Base-by-base conservation (phyloP, 2,329 filamentous ascomycete genomes). In the Venturia aucupariae region DNA sequence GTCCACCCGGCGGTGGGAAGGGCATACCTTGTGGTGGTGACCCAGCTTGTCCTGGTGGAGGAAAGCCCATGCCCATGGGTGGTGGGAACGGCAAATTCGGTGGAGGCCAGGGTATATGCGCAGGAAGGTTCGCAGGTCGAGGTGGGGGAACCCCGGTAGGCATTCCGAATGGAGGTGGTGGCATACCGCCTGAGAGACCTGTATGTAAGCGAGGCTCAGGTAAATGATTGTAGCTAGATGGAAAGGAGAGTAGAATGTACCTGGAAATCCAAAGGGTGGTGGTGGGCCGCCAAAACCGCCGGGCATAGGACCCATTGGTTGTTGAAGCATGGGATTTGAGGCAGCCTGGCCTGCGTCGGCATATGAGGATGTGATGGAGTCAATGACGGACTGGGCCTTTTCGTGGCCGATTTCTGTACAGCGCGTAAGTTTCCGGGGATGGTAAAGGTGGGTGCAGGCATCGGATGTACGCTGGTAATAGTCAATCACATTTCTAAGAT, bases 301-400 rank as follows among this genome's bases (percentile, higher is more conserved):
- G 41, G 71, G 70, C 48, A 73, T 73, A 41, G 82, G 79, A n/a
- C 57, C 65, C 13, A 81, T 84, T 68, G 73, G 68, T 60, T 64
- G 67, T 62, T 74, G 73, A 60, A 93, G 85, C 86, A 94, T 91
- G 62, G 90, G 92, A 76, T 96, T 97, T 67, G 86, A 86, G 72
- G 87, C 86, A 68, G 88, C 86, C 76, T 97, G 92, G 71, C 94
- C 94, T 79, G 96, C 94, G 70, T 91, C 92, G 68, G 90, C 90
- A 79, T 99, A 97, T 46, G 92, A 96, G 54, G 87, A 90, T 51
- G 94, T 97, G 77, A 99, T 99, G 71, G 89, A 93, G 80, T 99
- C 94, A 75, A 99, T 99, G 71, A 99, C 94, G 61, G 90, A 94
- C 78, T 99, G 94, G 66, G 94, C 93, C 80, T 97, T 96, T 79